Evolutionary conservation across 495 filamentous ascomycete species (phyloP).

Genomic region (Pseudevernia furfuracea): DNA sequence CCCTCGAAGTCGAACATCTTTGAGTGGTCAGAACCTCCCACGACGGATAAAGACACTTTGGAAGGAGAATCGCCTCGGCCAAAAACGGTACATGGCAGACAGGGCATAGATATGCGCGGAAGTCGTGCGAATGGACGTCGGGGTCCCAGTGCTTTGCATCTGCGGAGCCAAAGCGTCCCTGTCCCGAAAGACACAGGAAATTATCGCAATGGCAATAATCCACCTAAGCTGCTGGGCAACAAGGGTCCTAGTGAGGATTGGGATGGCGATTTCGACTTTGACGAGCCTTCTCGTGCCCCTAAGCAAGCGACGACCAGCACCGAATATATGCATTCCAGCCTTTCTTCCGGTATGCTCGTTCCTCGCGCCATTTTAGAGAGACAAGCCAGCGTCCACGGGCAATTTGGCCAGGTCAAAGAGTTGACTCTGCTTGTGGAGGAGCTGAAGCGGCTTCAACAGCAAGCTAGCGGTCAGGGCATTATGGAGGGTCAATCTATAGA

Average conservation of each 20-base stretch:
- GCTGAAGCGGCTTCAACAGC: conserved; percentile 58
- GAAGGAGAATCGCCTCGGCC: conserved; percentile 58
- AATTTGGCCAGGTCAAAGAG: conserved; percentile 81
- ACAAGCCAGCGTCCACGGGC: conserved; percentile 76
- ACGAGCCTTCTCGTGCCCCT: conserved; percentile 40
- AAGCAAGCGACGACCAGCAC: conserved; percentile 26
- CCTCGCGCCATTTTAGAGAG: conserved; percentile 75
- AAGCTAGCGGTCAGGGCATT: conserved; percentile 58
- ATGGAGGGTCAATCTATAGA: conserved; percentile 52
- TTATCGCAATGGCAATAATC: conserved; percentile 50
- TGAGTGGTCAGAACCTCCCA: conserved; percentile 74
- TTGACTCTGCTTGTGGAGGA: conserved; percentile 75
- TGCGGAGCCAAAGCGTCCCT: conserved; percentile 94
- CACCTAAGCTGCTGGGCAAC: conserved; percentile 70
- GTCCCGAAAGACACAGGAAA: conserved; percentile 57
- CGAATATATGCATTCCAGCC: conserved; percentile 25
- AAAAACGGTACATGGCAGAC: conserved; percentile 86
- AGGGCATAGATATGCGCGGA: conserved; percentile 61
- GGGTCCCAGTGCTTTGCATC: conserved; percentile 66
- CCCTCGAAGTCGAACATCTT: conserved; percentile 50
- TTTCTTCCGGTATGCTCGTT: conserved; percentile 57
- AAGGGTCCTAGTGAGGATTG: conserved; percentile 78
- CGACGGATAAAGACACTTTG: conserved; percentile 40
- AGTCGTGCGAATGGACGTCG: conserved; percentile 69
- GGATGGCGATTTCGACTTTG: conserved; percentile 79